Evolutionary conservation across 2,329 filamentous ascomycete genomes (phyloP), one percentile per base, ranked within the genome.

Genomic region (Pyricularia sp.): DNA sequence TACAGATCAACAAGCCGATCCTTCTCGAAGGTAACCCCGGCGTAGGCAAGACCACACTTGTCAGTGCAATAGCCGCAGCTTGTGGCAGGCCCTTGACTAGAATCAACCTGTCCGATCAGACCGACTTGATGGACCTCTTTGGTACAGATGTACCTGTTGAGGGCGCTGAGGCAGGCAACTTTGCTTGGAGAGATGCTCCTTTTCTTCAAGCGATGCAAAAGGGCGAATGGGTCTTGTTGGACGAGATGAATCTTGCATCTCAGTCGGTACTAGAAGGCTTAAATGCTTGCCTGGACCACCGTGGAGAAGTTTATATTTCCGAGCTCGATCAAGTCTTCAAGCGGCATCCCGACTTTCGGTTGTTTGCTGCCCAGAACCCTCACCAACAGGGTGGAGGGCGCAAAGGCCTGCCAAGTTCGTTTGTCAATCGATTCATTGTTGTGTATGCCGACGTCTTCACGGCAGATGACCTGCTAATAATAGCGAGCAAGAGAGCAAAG

Each of bases 241-340:
- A 99, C 72, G 94, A 99, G 78, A 99, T 99, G 94, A 99, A 99
- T 71, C 78, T 99, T 68, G 94, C 96, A 1, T 97, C 93, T 0
- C 94, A 99, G 73, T 96, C 93, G 4, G 93, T 99, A 1, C 83
- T 99, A 1, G 94, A 99, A 77, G 96, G 94, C 68, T 79, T 99
- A 35, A 99, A 99, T 70, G 93, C 94, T 26, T 97, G 94, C 78
- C 82, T 99, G 33, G 94, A 99, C 75, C 96, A 99, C 74, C 87
- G 96, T 75, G 93, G 94, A 66, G 91, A 97, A 74, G 91, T 96
- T 0, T 99, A 97, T 72, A 87, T 99, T 66, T 91, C 94, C 0
- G 96, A 99, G 73, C 82, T 99, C 13, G 93, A 97, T 71, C 93
- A 96, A 71, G 92, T 91, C 2, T 99, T 99, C 76, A 88, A 89